Evolutionary conservation across 164 flowering plant genomes (phyloP), one percentile per base, ranked within the genome.

Genomic region (Echeveria elegans): DNA sequence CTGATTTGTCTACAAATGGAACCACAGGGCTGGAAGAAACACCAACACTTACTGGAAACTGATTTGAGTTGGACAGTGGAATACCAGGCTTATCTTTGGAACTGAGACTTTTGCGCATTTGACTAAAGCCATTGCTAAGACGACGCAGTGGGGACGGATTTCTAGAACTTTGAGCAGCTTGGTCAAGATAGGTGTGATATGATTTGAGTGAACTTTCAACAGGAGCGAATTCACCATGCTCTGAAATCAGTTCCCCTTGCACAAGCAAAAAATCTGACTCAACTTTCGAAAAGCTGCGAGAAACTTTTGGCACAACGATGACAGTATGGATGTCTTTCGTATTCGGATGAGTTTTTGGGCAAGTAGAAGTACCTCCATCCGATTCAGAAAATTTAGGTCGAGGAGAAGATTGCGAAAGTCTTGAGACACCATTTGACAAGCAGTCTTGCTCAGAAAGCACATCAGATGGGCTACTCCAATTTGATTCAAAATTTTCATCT

Each of bases 71-170:
- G 72, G 81, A 74, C n/a, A 72, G 82, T 52, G 83, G 86, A 37
- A 77, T 69, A 56, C 67, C 43, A 6, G 81, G 74, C 56, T 75
- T 72, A 69, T 88, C 96, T 75, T 77, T 87, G 60, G 79, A 82
- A 74, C 96, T 90, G 70, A 80, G 72, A 77, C 95, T 88, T 77
- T 83, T 82, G 47, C 78, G 75, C 75, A 83, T 67, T 74, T 77
- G 75, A 68, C 83, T 75, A 32, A 82, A 53, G 71, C 82, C 76
- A 69, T 77, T 69, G 72, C 80, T 81, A 41, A 83, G 72, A 26
- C 76, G 78, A 34, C 76, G 80, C 64, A 48, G 65, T 16, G 86
- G 88, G 68, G 96, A 82, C n/a, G 72, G 77, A 71, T 72, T 72
- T 78, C 84, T 73, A 61, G 72, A 76, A 59, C 72, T 78, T 37